phyloP scores from a whole-genome alignment of 202 grass and related monocot species.

The Setaria italica region DNA sequence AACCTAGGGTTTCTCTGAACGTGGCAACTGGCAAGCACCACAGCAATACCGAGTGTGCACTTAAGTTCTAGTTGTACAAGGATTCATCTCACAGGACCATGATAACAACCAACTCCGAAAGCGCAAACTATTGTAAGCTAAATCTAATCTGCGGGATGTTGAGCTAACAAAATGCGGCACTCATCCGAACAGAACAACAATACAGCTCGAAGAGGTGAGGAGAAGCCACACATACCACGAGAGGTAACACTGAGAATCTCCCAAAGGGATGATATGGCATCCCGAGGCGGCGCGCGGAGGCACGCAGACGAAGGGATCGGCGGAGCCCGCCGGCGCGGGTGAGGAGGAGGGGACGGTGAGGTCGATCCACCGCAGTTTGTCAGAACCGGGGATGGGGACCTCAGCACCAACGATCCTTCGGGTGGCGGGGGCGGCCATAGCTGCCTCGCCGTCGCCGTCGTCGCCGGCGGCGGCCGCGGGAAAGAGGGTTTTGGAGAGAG shows the following conservation, averaged over 20 bases:
- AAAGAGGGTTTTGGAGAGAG: slow-evolving; percentile 55
- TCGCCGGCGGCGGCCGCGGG: slow-evolving; percentile 33
- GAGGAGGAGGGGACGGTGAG: slow-evolving; percentile 67
- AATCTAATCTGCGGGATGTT: background rate
- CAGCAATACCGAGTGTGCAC: background rate
- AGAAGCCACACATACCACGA: slow-evolving; percentile 64
- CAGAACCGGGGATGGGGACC: slow-evolving; percentile 73
- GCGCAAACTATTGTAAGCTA: background rate
- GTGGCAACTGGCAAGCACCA: background rate
- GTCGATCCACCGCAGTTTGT: slow-evolving; percentile 80
- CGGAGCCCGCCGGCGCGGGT: slow-evolving; percentile 28
- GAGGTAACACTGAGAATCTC: slow-evolving; percentile 64
- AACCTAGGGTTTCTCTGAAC: slow-evolving; percentile 45
- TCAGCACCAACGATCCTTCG: slow-evolving; percentile 66
- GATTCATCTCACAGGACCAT: background rate
- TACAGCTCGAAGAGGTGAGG: slow-evolving; percentile 26
- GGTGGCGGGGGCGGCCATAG: slow-evolving; percentile 48
- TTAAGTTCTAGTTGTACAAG: slow-evolving; percentile 15
- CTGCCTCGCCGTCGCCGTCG: slow-evolving; percentile 37
- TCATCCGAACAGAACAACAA: slow-evolving; percentile 3
- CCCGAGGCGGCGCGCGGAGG: slow-evolving; percentile 63
- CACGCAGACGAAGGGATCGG: slow-evolving; percentile 51
- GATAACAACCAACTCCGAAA: background rate
- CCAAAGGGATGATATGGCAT: slow-evolving; percentile 54
- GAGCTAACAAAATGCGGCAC: slow-evolving; percentile 4